These are phyloP conservation scores for Lumnitzera littorea DNA, from an alignment of 345 rosid species.

Conservation along the genomic window DNA sequence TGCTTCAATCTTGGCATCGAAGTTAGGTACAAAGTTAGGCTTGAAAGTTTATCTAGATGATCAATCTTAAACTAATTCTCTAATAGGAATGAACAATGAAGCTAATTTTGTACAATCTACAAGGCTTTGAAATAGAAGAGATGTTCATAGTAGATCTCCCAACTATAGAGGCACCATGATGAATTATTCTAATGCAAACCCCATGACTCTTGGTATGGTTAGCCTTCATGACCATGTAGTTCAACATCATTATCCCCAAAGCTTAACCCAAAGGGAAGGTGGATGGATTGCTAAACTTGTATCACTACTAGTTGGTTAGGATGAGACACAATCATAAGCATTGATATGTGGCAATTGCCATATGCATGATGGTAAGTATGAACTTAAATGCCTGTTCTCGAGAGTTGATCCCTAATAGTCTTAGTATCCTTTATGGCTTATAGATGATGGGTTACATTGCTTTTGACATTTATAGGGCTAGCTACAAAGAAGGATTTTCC, in stretches of 20 bases:
- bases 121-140: slow-evolving; percentile 58
- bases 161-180: too few relatives aligned
- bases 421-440: too few relatives aligned
- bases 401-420: too few relatives aligned
- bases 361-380: slow-evolving; percentile 72
- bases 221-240: slow-evolving; percentile 7
- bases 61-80: slow-evolving; percentile 30
- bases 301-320: slow-evolving; percentile 78
- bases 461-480: slow-evolving; percentile 43
- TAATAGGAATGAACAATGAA: slow-evolving; percentile 46
- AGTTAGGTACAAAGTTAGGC: slow-evolving; percentile 77
- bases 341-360: slow-evolving; percentile 80
- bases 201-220: too few relatives aligned
- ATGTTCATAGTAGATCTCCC: too few relatives aligned
- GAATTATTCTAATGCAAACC: too few relatives aligned
- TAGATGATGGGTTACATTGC: not conserved
- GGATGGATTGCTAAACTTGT: slow-evolving; percentile 83
- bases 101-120: slow-evolving; percentile 45
- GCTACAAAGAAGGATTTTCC: slow-evolving; percentile 73
- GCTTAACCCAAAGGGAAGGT: slow-evolving; percentile 43
- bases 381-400: not conserved
- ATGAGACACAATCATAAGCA: slow-evolving; percentile 75
- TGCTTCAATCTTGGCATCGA: slow-evolving; percentile 80
- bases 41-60: slow-evolving; percentile 59
- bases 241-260: slow-evolving; percentile 51